Evolutionary conservation across 805 yeast genomes (phyloP), one percentile per base, ranked within the genome.

Genomic region (Wickerhamiella lipophila): DNA sequence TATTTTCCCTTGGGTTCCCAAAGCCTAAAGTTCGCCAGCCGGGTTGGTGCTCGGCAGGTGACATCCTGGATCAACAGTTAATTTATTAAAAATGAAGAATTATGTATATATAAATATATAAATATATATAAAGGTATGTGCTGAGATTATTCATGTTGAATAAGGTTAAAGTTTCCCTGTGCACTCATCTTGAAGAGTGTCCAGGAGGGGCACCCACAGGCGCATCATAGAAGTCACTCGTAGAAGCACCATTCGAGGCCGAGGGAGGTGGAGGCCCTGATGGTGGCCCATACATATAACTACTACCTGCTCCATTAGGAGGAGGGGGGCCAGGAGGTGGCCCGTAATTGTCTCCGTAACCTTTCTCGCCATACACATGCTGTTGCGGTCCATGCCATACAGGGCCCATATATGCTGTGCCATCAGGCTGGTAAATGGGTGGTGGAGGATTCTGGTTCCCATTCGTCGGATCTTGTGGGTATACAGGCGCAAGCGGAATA

Each of bases 1-100:
- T 92, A 92, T 64, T 89, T 92, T 73, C 98, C 98, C 12, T 83
- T 88, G 68, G 98, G 98, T 11, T 83, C 89, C 1, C 81, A 83
- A 52, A 82, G 94, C 2, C 58, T 80, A 44, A 66, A 74, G 52
- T 68, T 78, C 63, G 72, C 81, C 1, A 68, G 77, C 13, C 65
- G 76, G 19, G 67, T 79, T 6, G 86, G 82, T 5, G 64, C 75
- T 5, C 70, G 75, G 50, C 78, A 76, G 49, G 77, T 76, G 57
- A 55, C 66, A 25, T 55, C 67, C 25, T 68, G 71, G 71, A 58
- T 68, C 29, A 69, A 67, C 46, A 54, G 64, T 6, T 67, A 51
- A 53, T 16, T 22, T 32, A 32, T 32, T 32, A n/a, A n/a, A n/a
- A n/a, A n/a, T n/a, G n/a, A n/a, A n/a, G n/a, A n/a, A n/a, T n/a